Conservation (phyloP, 2,329 filamentous ascomycete species). For the Dactylonectria macrodidyma region DNA sequence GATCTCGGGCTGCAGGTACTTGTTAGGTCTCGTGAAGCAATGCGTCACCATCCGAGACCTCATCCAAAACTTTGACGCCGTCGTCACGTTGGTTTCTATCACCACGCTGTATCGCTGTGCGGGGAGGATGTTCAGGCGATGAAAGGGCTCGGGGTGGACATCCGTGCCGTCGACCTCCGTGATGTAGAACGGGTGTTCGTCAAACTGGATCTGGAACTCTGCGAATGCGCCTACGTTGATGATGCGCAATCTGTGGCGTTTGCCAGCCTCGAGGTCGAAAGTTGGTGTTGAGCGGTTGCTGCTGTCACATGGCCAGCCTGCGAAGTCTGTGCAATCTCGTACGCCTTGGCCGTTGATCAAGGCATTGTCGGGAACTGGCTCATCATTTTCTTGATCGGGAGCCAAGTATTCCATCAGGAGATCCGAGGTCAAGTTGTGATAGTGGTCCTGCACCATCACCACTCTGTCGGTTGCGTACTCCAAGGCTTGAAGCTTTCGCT, state of each 20-base stretch:
- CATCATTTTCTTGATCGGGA: conserved; percentile 69
- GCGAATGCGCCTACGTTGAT: conserved; percentile 81
- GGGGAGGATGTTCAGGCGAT: conserved; percentile 76
- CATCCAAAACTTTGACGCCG: conserved; percentile 72
- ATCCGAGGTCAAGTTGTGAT: conserved; percentile 70
- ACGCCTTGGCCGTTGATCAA: conserved; percentile 71
- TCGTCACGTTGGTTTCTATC: conserved; percentile 71
- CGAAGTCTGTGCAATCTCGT: conserved; percentile 53
- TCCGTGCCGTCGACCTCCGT: conserved; percentile 81
- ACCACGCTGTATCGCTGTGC: conserved; percentile 81
- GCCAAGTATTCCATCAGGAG: conserved; percentile 70
- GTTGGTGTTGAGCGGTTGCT: conserved; percentile 55
- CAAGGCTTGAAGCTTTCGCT: conserved; percentile 47
- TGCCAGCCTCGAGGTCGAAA: conserved; percentile 65
- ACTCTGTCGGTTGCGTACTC: conserved; percentile 66
- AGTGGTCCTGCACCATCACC: conserved; percentile 81
- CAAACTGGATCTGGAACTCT: conserved; percentile 79
- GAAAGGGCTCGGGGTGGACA: conserved; percentile 71
- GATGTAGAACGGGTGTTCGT: conserved; percentile 75
- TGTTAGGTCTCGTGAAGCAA: conserved; percentile 55
- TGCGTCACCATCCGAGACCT: conserved; percentile 65
- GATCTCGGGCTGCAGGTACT: conserved; percentile 49
- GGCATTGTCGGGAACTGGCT: conserved; percentile 76
- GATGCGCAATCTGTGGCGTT: conserved; percentile 76
- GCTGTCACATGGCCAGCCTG: conserved; percentile 61